These are phyloP conservation scores for Solanum hybrid DNA, from an alignment of 305 asterid species.

Conservation along the genomic window DNA sequence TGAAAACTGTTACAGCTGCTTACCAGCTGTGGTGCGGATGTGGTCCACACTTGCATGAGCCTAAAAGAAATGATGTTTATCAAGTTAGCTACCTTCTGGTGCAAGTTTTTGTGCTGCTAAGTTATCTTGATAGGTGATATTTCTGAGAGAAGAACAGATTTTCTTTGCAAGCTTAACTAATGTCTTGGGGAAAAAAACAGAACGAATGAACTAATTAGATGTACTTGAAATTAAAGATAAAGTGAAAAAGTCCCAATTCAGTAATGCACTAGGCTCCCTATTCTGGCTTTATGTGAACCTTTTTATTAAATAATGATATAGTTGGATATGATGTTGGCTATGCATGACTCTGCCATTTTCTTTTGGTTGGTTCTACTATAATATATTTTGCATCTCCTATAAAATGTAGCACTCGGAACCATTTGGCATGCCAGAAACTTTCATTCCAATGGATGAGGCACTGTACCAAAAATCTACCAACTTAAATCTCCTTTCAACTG, in stretches of 20 bases:
- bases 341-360: not conserved
- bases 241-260: not conserved
- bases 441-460: not conserved
- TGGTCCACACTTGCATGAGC: not conserved
- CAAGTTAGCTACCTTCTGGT: not conserved
- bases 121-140: not conserved
- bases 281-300: not conserved
- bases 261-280: not conserved
- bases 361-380: not conserved
- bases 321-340: not conserved
- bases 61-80: not conserved
- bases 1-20: not conserved
- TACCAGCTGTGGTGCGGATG: not conserved
- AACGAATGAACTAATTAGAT: not conserved
- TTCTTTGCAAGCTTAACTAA: not conserved
- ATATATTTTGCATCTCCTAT: not conserved
- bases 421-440: conserved; percentile 2
- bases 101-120: not conserved
- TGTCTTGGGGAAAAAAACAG: not conserved
- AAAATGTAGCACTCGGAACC: not conserved
- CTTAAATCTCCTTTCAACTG: not conserved
- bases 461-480: conserved; percentile 1
- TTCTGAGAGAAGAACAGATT: not conserved
- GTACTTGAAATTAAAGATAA: not conserved
- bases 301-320: not conserved